Percentiles rank a stretch among this genome's conserved stretches.
phyloP scores from a whole-genome alignment of 78 protist species.

The Abeoforma whisleri region DNA sequence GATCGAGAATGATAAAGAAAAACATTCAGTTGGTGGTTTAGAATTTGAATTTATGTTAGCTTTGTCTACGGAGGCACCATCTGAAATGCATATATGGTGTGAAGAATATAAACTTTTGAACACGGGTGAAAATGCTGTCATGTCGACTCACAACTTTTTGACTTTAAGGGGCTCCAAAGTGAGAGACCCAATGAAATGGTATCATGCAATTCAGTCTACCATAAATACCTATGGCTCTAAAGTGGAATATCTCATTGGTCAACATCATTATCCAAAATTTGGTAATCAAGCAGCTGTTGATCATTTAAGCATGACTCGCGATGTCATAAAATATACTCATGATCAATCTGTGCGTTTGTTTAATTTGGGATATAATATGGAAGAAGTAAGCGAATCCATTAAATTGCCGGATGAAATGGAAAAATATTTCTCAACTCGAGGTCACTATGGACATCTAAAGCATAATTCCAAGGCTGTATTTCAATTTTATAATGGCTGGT shows the following conservation, averaged over 20 bases:
- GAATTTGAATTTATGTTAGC: constrained; percentile 6
- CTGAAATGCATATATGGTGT: constrained; percentile 25
- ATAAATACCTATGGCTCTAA: constrained; percentile 4
- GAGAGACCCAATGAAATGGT: constrained; percentile 9
- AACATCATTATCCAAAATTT: constrained; percentile 29
- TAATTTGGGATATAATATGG: constrained; percentile 16
- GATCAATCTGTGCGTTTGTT: constrained; percentile 17
- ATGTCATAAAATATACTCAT: constrained; percentile 20
- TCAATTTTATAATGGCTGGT: constrained; percentile 38
- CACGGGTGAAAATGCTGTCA: constrained; percentile 22
- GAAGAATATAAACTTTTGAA: constrained; percentile 23
- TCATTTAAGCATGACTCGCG: constrained; percentile 14
- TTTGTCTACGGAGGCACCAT: constrained; percentile 22
- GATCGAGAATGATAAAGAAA: neutral
- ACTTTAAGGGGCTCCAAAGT: constrained; percentile 22
- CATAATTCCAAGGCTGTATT: constrained; percentile 34
- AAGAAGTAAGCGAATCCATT: constrained; percentile 1
- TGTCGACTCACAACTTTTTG: constrained; percentile 7
- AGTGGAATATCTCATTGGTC: neutral
- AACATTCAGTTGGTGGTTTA: constrained; percentile 13
- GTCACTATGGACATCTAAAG: constrained; percentile 37
- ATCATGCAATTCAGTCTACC: neutral
- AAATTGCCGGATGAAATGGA: neutral
- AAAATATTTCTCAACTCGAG: constrained; percentile 25
- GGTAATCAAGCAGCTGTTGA: constrained; percentile 23